Evolutionary conservation across 768 basidiomycete genomes (phyloP).

Genomic region (Botryobasidium botryosum): DNA sequence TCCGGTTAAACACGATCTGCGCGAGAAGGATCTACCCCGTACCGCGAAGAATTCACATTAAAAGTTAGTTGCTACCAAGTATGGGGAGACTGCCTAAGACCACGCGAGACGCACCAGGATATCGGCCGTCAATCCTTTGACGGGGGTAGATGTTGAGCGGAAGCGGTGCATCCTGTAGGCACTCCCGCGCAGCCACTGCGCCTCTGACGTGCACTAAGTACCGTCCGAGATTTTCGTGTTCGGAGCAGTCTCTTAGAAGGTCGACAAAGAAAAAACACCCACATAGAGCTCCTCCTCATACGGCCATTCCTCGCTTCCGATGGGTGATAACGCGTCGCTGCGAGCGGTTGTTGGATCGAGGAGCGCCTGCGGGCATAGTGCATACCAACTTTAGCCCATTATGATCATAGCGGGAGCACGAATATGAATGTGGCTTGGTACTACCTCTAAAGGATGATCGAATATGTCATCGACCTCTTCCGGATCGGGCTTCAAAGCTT

Average conservation of each 20-base stretch:
- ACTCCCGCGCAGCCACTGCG: conserved; percentile 32
- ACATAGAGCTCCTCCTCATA: conserved; percentile 62
- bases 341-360: conserved; percentile 39
- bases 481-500: conserved; percentile 34
- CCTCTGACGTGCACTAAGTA: conserved; percentile 40
- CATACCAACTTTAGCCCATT: too few species aligned
- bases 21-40: too few species aligned
- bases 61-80: too few species aligned
- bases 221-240: too few species aligned
- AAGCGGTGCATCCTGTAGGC: conserved; percentile 75
- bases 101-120: too few species aligned
- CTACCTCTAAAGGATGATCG: conserved; percentile 45
- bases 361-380: conserved; percentile 30
- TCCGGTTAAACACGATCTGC: too few species aligned
- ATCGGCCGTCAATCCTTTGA: conserved; percentile 82
- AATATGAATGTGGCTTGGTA: neutral
- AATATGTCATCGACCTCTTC: conserved; percentile 66
- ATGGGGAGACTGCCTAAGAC: too few species aligned
- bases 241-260: neutral
- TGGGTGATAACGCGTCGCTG: conserved; percentile 33
- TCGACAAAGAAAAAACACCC: conserved; percentile 16
- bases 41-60: too few species aligned
- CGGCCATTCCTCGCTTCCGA: conserved; percentile 60
- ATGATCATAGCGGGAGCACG: too few species aligned
- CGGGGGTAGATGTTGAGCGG: conserved; percentile 54